Conservation (phyloP, 73 alveolate species). For the Paramecium sonneborni region DNA sequence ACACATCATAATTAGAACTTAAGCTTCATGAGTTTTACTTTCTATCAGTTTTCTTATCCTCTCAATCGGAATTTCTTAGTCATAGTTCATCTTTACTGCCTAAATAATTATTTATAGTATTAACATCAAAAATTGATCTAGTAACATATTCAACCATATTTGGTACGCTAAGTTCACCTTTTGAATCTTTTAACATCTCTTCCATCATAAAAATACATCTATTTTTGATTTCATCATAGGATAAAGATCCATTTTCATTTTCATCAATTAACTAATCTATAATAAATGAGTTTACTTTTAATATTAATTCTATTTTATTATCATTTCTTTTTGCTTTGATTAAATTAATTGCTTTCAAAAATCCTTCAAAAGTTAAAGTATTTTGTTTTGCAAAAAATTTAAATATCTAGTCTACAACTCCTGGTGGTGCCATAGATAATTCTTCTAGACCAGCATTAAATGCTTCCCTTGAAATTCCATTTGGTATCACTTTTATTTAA, state of each 20-base stretch:
- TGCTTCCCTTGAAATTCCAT: constrained; percentile 47
- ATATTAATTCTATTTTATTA: constrained; percentile 27
- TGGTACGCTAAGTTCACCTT: constrained; percentile 1
- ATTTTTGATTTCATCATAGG: constrained; percentile 49
- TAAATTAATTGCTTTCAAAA: constrained; percentile 42
- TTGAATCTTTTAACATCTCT: constrained; percentile 2
- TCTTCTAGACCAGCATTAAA: constrained; percentile 56
- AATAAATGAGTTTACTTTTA: not conserved
- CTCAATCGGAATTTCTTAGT: constrained; percentile 46
- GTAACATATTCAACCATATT: constrained; percentile 55
- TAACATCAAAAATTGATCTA: constrained; percentile 55
- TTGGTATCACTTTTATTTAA: constrained; percentile 35
- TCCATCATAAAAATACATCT: constrained; percentile 52
- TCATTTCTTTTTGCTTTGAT: constrained; percentile 49
- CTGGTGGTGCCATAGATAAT: constrained; percentile 51
- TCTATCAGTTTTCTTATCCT: constrained; percentile 48
- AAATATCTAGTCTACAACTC: constrained; percentile 35
- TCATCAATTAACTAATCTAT: constrained; percentile 35
- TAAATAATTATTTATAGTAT: not conserved
- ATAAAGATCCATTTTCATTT: constrained; percentile 26
- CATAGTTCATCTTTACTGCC: constrained; percentile 37
- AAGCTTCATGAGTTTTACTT: constrained; percentile 50
- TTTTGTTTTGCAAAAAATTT: constrained; percentile 34
- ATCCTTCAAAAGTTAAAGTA: constrained; percentile 39
- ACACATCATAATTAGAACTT: constrained; percentile 52